Base-by-base conservation (phyloP, 805 yeast genomes). In the Candida chauliodis region DNA sequence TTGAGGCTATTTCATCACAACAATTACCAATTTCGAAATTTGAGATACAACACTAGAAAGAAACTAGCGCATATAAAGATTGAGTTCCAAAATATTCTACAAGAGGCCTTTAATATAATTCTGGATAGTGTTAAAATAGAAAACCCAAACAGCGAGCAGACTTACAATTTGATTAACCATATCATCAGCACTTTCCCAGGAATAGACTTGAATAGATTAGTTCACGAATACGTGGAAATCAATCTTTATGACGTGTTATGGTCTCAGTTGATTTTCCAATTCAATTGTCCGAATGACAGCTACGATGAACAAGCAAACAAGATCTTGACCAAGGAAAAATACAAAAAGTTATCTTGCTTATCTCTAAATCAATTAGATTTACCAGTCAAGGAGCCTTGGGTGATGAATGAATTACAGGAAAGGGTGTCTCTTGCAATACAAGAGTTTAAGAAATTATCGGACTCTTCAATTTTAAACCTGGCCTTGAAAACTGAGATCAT, bases 181-280 rank as follows among this genome's bases (percentile, higher is more conserved):
- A 54, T 67, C 5, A 47, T 63, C 3, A 37, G 48, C 3, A 47
- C 61, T 9, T 56, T 66, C 29, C 73, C 75, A 0, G 57, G 52
- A 1, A 43, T 71, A 13, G 77, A 81, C 41, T 58, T 78, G 45
- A 75, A 68, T 46, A 68, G 66, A 41, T 64, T 78, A 31, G 66
- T 88, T 2, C 82, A 79, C 49, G 78, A 78, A 38, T 86, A 86
- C 48, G 80, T 86, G 11, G 96, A 90, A 49, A 49, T 71, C 43
- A 79, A 79, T 40, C 56, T 87, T 22, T 83, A 79, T 49, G 84
- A 78, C 45, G 76, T 73, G 43, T 53, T 88, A 5, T 85, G 95
- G 93, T 47, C 61, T 19, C 72, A 63, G 41, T 43, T 68, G 8
- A 46, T 60, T 1, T 58, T 48, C 40, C 74, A 66, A 44, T 64